A percentile compares a stretch with the other conserved stretches of the same genome.
Evolutionary conservation across 306 rosid species (phyloP).

Genomic region (Pterocarpus santalinus): DNA sequence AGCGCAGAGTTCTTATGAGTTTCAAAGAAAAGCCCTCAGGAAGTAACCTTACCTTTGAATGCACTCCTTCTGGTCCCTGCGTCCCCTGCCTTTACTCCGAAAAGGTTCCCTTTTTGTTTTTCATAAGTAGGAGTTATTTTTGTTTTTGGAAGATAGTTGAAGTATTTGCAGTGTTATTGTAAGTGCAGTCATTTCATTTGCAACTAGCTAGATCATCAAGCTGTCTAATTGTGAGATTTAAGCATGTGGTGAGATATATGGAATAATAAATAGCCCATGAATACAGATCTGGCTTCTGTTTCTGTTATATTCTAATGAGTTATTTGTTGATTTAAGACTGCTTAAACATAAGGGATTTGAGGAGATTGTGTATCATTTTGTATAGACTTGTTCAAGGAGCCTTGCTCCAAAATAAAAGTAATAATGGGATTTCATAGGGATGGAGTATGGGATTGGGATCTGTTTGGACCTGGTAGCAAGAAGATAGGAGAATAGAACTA

Average conservation of each 20-base stretch:
- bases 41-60: conserved; percentile 77
- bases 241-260: conserved; percentile 21
- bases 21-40: conserved; percentile 76
- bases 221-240: conserved; percentile 28
- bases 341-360: conserved; percentile 9
- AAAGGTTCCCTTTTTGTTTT: conserved; percentile 62
- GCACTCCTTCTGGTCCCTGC: conserved; percentile 95
- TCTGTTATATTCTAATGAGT: not conserved
- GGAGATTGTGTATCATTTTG: conserved; percentile 13
- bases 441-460: not conserved
- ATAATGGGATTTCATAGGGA: conserved; percentile 40
- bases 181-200: conserved; percentile 20
- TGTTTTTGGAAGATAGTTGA: not conserved
- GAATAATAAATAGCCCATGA: not conserved
- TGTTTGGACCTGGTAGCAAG: too few relatives aligned
- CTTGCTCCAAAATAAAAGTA: conserved; percentile 13
- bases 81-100: conserved; percentile 86
- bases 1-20: conserved; percentile 73
- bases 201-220: conserved; percentile 29
- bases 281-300: conserved; percentile 26
- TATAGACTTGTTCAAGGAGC: conserved; percentile 18
- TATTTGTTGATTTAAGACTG: conserved; percentile 34
- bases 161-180: not conserved
- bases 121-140: not conserved
- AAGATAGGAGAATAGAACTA: too few relatives aligned